These are phyloP conservation scores for Coleophoma eucalyptorum DNA, from an alignment of 2,329 filamentous ascomycete genomes.

Conservation along the genomic window DNA sequence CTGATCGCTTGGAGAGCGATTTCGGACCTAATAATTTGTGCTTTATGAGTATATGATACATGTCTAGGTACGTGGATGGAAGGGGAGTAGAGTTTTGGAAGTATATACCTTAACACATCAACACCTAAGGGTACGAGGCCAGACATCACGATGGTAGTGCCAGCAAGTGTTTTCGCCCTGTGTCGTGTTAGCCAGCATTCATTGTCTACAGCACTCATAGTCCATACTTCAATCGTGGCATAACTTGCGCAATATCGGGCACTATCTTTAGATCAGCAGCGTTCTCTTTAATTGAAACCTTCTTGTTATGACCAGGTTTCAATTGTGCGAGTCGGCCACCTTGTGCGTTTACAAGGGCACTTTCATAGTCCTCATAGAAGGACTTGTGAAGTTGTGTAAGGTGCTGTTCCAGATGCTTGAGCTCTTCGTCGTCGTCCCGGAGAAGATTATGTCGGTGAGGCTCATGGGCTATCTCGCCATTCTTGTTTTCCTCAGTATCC, in stretches of 20 bases:
- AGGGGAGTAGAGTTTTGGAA: neutral
- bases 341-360: conserved; percentile 32
- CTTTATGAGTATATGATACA: conserved; percentile 2
- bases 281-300: conserved; percentile 36
- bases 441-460: conserved; percentile 69
- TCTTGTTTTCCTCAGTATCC: conserved; percentile 29
- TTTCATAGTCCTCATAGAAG: conserved; percentile 83
- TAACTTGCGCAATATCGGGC: conserved; percentile 82
- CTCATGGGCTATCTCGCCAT: conserved; percentile 30
- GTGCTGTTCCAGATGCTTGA: conserved; percentile 71
- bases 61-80: conserved; percentile 4
- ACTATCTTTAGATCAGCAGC: conserved; percentile 53
- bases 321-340: conserved; percentile 35
- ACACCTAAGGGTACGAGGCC: conserved; percentile 83
- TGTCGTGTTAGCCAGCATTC: conserved; percentile 11
- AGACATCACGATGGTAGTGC: conserved; percentile 79
- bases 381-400: conserved; percentile 70
- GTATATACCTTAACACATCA: conserved; percentile 58
- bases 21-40: conserved; percentile 56
- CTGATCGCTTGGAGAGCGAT: conserved; percentile 81
- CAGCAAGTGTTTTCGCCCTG: conserved; percentile 61
- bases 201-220: neutral
- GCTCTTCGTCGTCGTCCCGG: conserved; percentile 82
- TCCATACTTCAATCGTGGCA: conserved; percentile 70
- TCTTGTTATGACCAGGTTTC: conserved; percentile 34